Evolutionary conservation across 2,329 filamentous ascomycete species (phyloP).

Genomic region (Penicillium olsonii): DNA sequence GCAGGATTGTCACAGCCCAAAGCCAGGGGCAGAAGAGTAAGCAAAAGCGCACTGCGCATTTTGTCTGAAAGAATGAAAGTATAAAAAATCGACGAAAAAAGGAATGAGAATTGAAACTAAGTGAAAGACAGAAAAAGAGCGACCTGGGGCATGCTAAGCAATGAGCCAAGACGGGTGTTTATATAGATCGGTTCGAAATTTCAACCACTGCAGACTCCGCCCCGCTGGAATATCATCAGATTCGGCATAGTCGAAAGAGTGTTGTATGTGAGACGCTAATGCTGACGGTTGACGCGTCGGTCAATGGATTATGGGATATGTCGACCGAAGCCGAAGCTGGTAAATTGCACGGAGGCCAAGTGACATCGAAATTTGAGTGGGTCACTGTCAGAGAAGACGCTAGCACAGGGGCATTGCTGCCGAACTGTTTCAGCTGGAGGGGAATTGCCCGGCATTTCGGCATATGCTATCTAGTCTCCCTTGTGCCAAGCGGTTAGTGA

Average conservation of each 20-base stretch:
- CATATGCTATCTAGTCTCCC: neutral
- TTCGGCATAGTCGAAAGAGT: neutral
- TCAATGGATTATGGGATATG: neutral
- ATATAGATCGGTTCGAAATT: neutral
- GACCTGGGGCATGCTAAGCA: neutral
- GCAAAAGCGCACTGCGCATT: constrained; percentile 29
- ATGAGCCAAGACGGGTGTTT: neutral
- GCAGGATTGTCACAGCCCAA: constrained; percentile 24
- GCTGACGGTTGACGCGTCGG: neutral
- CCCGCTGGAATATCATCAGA: neutral
- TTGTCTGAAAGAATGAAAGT: constrained; percentile 9
- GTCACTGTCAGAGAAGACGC: neutral
- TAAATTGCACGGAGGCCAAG: neutral
- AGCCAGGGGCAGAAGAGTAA: constrained; percentile 23
- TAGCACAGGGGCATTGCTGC: neutral
- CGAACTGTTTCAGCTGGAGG: neutral
- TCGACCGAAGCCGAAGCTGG: neutral
- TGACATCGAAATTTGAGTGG: neutral
- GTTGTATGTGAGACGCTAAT: neutral
- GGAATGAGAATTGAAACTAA: constrained; percentile 5
- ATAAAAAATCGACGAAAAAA: constrained; percentile 8
- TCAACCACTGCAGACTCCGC: neutral
- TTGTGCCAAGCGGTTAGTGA: neutral
- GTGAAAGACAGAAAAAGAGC: constrained; percentile 5
- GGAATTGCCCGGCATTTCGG: neutral